These are phyloP conservation scores for Aureobasidium melanogenum DNA, from an alignment of 2,329 filamentous ascomycete species.

Conservation along the genomic window DNA sequence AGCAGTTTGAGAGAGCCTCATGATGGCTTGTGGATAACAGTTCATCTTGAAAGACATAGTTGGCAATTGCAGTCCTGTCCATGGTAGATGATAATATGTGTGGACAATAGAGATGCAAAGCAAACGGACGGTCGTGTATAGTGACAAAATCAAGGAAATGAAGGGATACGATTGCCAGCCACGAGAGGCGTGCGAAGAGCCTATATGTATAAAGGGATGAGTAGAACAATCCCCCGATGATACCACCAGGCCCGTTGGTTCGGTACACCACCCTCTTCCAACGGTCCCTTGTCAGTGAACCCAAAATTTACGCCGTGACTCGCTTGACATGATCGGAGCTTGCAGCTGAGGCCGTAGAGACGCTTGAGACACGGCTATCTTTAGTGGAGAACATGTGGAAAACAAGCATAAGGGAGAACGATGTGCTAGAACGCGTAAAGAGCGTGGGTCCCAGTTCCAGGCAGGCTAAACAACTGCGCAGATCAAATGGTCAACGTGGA, in stretches of 20 bases:
- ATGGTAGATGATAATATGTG: neutral
- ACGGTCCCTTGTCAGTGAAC: conserved; percentile 5
- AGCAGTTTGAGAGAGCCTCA: neutral
- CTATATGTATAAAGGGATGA: conserved; percentile 4
- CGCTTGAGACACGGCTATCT: conserved; percentile 11
- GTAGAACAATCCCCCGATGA: neutral
- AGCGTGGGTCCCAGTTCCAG: neutral
- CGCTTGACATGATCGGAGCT: neutral
- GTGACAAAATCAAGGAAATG: neutral
- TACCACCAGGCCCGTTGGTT: neutral
- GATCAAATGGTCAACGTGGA: neutral
- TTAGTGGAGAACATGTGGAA: conserved; percentile 5
- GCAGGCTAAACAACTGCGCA: neutral
- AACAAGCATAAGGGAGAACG: neutral
- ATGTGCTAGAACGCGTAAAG: neutral
- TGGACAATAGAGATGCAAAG: neutral
- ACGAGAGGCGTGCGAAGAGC: neutral
- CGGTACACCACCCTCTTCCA: conserved; percentile 6
- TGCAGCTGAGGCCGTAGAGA: conserved; percentile 3
- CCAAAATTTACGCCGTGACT: conserved; percentile 6
- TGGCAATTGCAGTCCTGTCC: neutral
- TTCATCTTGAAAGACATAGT: neutral
- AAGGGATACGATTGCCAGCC: neutral
- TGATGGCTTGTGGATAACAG: neutral
- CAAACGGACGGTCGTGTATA: neutral